Conservation (phyloP, 306 rosid genomes). For the Astragalus glycyphyllos region DNA sequence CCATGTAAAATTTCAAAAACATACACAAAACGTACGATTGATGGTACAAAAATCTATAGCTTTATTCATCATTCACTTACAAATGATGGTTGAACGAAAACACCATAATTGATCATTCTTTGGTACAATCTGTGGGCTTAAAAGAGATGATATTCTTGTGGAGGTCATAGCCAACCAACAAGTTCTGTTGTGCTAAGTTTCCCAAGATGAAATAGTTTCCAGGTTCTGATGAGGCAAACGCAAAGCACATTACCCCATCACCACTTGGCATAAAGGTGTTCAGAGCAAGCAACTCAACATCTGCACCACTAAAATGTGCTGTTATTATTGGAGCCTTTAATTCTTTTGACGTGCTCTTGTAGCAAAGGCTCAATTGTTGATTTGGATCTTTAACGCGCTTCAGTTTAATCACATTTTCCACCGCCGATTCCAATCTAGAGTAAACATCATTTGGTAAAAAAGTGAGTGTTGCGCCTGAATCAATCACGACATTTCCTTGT, state of each 20-base stretch:
- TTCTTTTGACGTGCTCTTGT: neutral
- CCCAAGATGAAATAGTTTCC: constrained; percentile 41
- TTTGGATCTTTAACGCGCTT: neutral
- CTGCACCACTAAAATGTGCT: constrained; percentile 51
- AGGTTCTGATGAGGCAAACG: neutral
- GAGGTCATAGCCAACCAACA: constrained; percentile 60
- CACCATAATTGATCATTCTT: neutral
- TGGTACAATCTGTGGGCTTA: constrained; percentile 49
- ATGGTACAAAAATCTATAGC: no score
- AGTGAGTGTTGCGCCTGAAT: constrained; percentile 47
- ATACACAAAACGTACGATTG: no score
- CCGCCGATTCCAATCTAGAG: constrained; percentile 26
- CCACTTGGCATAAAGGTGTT: constrained; percentile 43
- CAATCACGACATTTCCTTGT: constrained; percentile 42
- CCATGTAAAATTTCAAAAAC: no score
- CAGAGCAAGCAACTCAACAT: constrained; percentile 27
- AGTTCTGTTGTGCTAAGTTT: constrained; percentile 53
- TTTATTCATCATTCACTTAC: no score
- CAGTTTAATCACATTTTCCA: constrained; percentile 1
- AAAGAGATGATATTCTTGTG: constrained; percentile 44
- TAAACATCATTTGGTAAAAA: constrained; percentile 37
- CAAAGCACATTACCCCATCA: constrained; percentile 47
- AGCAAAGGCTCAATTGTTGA: constrained; percentile 36
- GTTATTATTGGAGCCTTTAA: constrained; percentile 20
- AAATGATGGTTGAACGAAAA: no score